These are phyloP conservation scores for Brassica rapa DNA, from an alignment of 345 rosid species.

Conservation along the genomic window DNA sequence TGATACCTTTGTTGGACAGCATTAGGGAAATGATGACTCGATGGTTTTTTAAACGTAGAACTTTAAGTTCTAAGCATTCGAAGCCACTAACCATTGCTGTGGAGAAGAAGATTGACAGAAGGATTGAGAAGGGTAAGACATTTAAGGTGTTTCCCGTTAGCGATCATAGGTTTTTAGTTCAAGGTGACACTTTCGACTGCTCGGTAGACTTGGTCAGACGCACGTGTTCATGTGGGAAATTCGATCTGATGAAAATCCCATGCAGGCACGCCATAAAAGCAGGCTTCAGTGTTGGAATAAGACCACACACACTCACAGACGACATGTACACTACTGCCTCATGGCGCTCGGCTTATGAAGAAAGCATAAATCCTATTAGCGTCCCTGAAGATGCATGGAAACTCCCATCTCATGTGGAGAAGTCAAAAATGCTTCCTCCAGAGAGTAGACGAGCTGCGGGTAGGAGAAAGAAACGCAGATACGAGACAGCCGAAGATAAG, in stretches of 20 bases:
- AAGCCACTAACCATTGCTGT: too few relatives aligned
- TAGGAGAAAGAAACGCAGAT: too few relatives aligned
- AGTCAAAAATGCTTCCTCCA: neutral
- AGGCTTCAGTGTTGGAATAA: neutral
- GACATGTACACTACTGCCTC: neutral
- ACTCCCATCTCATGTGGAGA: neutral
- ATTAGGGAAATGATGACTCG: too few relatives aligned
- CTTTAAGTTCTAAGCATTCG: too few relatives aligned
- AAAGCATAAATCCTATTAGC: neutral
- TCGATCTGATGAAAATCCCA: neutral
- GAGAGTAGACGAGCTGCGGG: too few relatives aligned
- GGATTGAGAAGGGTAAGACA: too few relatives aligned
- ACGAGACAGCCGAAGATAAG: too few relatives aligned
- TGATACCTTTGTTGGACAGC: too few relatives aligned
- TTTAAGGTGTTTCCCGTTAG: too few relatives aligned
- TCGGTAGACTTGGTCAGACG: neutral
- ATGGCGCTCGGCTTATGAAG: neutral
- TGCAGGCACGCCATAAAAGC: neutral
- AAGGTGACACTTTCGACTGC: neutral
- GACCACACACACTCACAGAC: neutral
- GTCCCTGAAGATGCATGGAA: neutral
- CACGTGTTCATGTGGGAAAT: neutral
- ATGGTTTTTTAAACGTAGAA: too few relatives aligned
- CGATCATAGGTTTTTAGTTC: too few relatives aligned
- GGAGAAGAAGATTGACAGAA: too few relatives aligned